phyloP scores from a whole-genome alignment of 768 basidiomycete genomes.

The Mycena sanguinolenta region DNA sequence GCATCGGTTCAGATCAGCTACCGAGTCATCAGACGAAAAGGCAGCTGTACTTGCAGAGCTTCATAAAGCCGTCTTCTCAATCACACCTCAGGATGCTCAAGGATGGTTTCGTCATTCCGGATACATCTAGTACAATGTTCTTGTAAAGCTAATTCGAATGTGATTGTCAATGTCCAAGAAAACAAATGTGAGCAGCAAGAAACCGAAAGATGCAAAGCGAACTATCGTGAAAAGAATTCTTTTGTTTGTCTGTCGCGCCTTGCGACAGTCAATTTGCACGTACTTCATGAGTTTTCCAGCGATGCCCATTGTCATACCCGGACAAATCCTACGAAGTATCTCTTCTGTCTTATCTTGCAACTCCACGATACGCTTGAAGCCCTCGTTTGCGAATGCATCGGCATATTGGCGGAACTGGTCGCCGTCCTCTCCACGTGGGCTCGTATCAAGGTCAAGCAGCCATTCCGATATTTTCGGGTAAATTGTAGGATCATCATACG shows the following conservation, averaged over 20 bases:
- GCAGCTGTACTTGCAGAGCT: neutral
- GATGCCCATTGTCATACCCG: neutral
- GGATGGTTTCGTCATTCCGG: constrained; percentile 27
- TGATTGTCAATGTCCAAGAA: neutral
- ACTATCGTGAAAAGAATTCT: neutral
- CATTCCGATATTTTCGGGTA: neutral
- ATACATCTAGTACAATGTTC: constrained; percentile 19
- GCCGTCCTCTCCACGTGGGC: constrained; percentile 1
- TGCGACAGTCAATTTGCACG: neutral
- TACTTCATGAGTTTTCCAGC: neutral
- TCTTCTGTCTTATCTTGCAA: neutral
- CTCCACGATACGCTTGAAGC: neutral
- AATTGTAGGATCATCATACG: neutral
- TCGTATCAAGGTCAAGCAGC: neutral
- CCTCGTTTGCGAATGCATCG: neutral
- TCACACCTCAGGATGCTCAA: constrained; percentile 19
- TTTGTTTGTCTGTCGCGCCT: neutral
- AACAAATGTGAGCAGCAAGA: neutral
- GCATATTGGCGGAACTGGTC: neutral
- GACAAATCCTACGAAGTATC: neutral
- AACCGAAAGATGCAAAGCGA: no score
- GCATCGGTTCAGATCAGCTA: neutral
- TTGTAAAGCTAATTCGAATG: neutral
- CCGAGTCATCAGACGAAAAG: neutral
- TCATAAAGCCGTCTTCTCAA: constrained; percentile 17